phyloP scores from a whole-genome alignment of 2,329 filamentous ascomycete genomes.

The Phyllosticta citribraziliensis region DNA sequence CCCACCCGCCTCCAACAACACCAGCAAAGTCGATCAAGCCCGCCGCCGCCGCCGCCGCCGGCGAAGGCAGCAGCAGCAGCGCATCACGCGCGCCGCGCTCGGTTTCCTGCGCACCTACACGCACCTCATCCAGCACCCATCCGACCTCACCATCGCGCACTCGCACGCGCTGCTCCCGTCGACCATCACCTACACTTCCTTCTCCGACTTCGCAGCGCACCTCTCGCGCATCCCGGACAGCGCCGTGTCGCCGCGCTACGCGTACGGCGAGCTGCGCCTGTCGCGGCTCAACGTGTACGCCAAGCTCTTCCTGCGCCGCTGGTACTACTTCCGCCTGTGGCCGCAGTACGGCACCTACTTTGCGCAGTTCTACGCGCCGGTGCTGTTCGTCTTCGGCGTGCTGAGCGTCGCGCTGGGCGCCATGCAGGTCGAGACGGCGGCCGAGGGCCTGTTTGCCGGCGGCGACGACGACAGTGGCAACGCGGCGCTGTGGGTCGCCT shows the following conservation, averaged over 20 bases:
- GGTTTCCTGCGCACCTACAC: constrained; percentile 32
- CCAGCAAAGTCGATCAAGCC: too few species aligned
- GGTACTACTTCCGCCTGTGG: constrained; percentile 12
- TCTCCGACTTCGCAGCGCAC: too few species aligned
- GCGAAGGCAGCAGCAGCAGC: too few species aligned
- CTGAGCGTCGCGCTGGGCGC: constrained; percentile 1
- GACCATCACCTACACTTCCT: constrained; percentile 10
- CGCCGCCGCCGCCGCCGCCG: background rate
- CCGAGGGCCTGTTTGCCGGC: background rate
- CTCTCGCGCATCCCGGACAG: constrained; percentile 18
- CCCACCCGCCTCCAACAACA: too few species aligned
- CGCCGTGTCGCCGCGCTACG: constrained; percentile 30
- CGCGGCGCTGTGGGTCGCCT: too few species aligned
- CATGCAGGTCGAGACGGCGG: constrained; percentile 11
- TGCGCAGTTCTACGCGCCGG: constrained; percentile 6
- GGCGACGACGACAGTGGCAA: too few species aligned
- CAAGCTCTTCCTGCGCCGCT: constrained; percentile 21
- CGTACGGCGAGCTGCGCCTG: constrained; percentile 36
- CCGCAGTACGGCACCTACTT: constrained; percentile 11
- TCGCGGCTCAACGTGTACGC: constrained; percentile 36
- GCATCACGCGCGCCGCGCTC: background rate
- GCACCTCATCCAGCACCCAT: constrained; percentile 30
- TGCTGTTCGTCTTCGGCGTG: constrained; percentile 11
- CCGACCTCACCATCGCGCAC: constrained; percentile 29
- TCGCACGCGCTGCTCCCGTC: constrained; percentile 15